Evolutionary conservation across 2,329 filamentous ascomycete species (phyloP), one percentile per base, ranked within the genome.

Genomic region (Bipolaris oryzae): DNA sequence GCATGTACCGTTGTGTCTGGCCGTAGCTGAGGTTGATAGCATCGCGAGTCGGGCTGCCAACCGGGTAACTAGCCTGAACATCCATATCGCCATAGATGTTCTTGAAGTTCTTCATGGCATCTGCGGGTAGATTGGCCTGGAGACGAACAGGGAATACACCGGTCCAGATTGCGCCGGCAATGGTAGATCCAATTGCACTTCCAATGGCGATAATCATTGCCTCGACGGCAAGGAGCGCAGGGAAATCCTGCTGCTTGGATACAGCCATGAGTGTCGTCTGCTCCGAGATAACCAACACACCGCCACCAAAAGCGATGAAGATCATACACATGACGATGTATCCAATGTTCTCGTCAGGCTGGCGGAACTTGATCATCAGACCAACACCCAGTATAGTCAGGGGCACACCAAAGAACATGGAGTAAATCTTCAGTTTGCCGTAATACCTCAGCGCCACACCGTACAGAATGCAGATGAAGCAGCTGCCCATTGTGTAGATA

Each of bases 141-240:
- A 89, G 77, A 10, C 80, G 80, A 16, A 77, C 73, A 5, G 81
- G 82, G 64, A 90, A 84, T 1, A 83, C 81, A 57, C 82, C 80
- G 0, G 83, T 85, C 87, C 87, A 90, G 59, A 90, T 85, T 9
- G 87, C 86, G 0, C 82, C 82, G 1, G 87, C 82, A 45, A 90
- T 81, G 7, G 86, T 82, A n/a, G 61, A 70, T 0, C 76, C 76
- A 25, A 78, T 72, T 18, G 75, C 74, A 34, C 68, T 66, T 6
- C 76, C 88, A 57, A 90, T 82, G 55, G 82, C 82, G 60, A 84
- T 80, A 44, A 87, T 83, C 42, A 89, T 82, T 11, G 83, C 79
- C 52, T 87, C 80, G 61, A 89, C 79, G 16, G 71, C 71, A 7
- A 74, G 61, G 1, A 73, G 61, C 11, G 69, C 70, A 9, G 71